Evolutionary conservation across 495 filamentous ascomycete species (phyloP).

Genomic region (Zalerion maritima): DNA sequence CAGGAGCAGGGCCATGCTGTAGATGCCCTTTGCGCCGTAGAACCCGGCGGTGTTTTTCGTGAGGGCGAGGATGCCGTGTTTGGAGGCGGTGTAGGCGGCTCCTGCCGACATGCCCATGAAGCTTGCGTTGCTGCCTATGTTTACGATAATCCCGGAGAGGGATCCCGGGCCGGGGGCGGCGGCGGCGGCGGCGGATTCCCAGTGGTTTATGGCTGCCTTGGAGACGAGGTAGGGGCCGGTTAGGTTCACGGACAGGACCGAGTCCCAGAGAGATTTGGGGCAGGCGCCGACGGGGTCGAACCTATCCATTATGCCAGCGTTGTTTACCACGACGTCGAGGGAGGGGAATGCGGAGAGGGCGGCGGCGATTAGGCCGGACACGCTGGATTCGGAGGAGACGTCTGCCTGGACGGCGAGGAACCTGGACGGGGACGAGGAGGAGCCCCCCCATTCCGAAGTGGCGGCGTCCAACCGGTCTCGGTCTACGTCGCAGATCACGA

Average conservation of each 20-base stretch:
- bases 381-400: conserved; percentile 21
- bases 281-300: conserved; percentile 39
- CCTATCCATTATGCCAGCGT: conserved; percentile 36
- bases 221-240: conserved; percentile 41
- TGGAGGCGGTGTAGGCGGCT: conserved; percentile 40
- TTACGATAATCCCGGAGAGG: conserved; percentile 31
- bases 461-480: conserved; percentile 19
- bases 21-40: conserved; percentile 43
- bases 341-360: conserved; percentile 23
- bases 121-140: conserved; percentile 30
- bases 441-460: conserved; percentile 6
- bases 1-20: conserved; percentile 38
- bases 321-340: conserved; percentile 36
- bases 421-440: too few relatives aligned
- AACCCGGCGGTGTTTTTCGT: conserved; percentile 48
- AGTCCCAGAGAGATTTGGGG: conserved; percentile 38
- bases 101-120: conserved; percentile 22
- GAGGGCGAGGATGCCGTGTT: conserved; percentile 40
- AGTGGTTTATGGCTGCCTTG: conserved; percentile 35
- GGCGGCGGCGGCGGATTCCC: conserved; percentile 9
- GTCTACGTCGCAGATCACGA: conserved; percentile 32
- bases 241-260: conserved; percentile 43
- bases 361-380: conserved; percentile 18
- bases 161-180: conserved; percentile 2
- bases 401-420: conserved; percentile 19